Evolutionary conservation across 2,329 filamentous ascomycete species (phyloP).

Genomic region (Conoideocrella luteorostrata): DNA sequence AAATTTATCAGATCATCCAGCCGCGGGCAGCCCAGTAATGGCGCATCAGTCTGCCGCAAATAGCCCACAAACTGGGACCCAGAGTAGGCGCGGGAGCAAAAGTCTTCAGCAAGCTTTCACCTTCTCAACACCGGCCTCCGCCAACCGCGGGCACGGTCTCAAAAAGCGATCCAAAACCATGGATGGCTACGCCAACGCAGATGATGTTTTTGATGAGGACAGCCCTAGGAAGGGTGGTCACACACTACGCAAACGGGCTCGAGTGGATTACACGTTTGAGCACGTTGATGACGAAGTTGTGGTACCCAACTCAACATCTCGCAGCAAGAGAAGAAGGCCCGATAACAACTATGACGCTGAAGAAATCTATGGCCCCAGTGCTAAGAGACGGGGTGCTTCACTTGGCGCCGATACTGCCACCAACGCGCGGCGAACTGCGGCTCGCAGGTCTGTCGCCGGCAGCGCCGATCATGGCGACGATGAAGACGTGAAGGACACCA

Average conservation of each 20-base stretch:
- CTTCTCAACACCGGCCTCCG: slow-evolving; percentile 28
- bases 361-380: slow-evolving; percentile 20
- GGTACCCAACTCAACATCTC: slow-evolving; percentile 28
- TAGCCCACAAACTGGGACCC: slow-evolving; percentile 23
- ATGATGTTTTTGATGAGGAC: slow-evolving; percentile 39
- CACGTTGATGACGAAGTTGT: slow-evolving; percentile 43
- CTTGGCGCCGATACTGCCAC: slow-evolving; percentile 28
- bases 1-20: slow-evolving; percentile 21
- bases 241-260: slow-evolving; percentile 49
- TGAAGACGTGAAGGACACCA: slow-evolving; percentile 50
- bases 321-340: slow-evolving; percentile 31
- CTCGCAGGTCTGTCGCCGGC: slow-evolving; percentile 30
- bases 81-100: slow-evolving; percentile 27
- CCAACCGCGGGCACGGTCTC: slow-evolving; percentile 20
- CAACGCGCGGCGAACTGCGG: slow-evolving; percentile 33
- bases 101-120: slow-evolving; percentile 29
- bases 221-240: slow-evolving; percentile 52
- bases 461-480: slow-evolving; percentile 31
- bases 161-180: slow-evolving; percentile 40
- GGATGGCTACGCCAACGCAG: slow-evolving; percentile 28
- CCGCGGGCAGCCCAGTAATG: slow-evolving; percentile 25
- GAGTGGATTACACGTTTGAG: slow-evolving; percentile 51
- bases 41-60: slow-evolving; percentile 21
- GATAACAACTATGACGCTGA: slow-evolving; percentile 28
- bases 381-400: slow-evolving; percentile 31